Percentiles rank a stretch among this genome's conserved stretches.
phyloP scores from a whole-genome alignment of 2,329 filamentous ascomycete genomes.

The Blastomyces silverae region DNA sequence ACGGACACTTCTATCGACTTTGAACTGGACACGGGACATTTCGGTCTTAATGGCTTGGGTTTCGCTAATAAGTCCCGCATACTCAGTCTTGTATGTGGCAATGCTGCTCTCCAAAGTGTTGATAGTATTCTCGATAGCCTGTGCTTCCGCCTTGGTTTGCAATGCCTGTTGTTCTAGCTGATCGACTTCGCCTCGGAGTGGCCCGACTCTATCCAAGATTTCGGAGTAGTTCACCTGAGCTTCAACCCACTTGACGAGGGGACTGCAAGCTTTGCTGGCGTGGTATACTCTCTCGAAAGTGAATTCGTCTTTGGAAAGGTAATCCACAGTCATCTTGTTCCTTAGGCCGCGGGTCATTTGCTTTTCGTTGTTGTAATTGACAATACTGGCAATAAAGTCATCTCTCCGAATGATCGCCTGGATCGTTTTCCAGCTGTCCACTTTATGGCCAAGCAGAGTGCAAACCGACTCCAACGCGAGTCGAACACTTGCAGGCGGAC shows the following conservation, averaged over 20 bases:
- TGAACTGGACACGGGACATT: slow-evolving; percentile 94
- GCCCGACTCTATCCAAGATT: slow-evolving; percentile 88
- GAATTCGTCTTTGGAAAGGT: slow-evolving; percentile 87
- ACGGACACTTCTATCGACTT: slow-evolving; percentile 92
- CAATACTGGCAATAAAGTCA: slow-evolving; percentile 96
- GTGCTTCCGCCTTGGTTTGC: slow-evolving; percentile 87
- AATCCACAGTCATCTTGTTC: slow-evolving; percentile 86
- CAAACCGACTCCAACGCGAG: slow-evolving; percentile 95
- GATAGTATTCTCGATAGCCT: slow-evolving; percentile 85
- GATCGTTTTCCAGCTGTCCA: slow-evolving; percentile 84
- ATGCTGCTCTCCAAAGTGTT: slow-evolving; percentile 80
- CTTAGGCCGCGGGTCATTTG: slow-evolving; percentile 83
- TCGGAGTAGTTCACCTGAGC: slow-evolving; percentile 98
- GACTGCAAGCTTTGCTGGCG: slow-evolving; percentile 93
- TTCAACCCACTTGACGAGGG: slow-evolving; percentile 91
- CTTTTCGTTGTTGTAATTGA: slow-evolving; percentile 91
- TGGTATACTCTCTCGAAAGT: slow-evolving; percentile 94
- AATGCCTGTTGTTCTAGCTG: slow-evolving; percentile 81
- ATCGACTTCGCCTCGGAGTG: slow-evolving; percentile 80
- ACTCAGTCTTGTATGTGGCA: slow-evolving; percentile 90
- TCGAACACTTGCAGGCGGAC: slow-evolving; percentile 82
- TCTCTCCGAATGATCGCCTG: slow-evolving; percentile 82
- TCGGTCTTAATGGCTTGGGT: slow-evolving; percentile 95
- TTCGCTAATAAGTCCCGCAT: slow-evolving; percentile 91
- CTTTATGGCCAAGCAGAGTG: slow-evolving; percentile 83